A percentile compares a stretch with the other conserved stretches of the same genome.
phyloP scores from a whole-genome alignment of 1,139 yeast species.

The Yamadazyma taylorii region DNA sequence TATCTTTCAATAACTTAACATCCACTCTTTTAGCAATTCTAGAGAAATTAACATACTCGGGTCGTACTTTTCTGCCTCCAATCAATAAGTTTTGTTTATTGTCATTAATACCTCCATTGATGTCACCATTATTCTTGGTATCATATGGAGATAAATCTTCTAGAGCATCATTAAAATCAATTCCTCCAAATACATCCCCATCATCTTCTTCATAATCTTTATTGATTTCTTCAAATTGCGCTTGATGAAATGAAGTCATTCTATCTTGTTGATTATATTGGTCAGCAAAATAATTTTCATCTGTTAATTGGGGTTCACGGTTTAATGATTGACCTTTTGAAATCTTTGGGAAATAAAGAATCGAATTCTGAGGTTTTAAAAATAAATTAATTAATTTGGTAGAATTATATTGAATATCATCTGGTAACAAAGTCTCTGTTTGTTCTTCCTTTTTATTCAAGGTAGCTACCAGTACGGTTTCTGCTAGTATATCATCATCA shows the following conservation, averaged over 20 bases:
- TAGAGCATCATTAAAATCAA: conserved; percentile 48
- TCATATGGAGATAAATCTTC: conserved; percentile 26
- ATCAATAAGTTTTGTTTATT: conserved; percentile 23
- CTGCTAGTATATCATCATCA: conserved; percentile 49
- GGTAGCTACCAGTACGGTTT: conserved; percentile 38
- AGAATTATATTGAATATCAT: conserved; percentile 72
- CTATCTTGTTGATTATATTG: conserved; percentile 50
- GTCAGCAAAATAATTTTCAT: conserved; percentile 75
- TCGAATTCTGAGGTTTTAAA: conserved; percentile 58
- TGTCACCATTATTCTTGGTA: conserved; percentile 19
- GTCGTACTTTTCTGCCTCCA: conserved; percentile 46
- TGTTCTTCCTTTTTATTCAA: conserved; percentile 29
- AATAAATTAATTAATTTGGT: conserved; percentile 66
- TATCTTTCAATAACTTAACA: conserved; percentile 74
- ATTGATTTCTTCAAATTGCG: conserved; percentile 44
- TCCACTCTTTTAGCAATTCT: conserved; percentile 84
- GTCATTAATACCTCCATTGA: background rate
- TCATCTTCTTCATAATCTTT: conserved; percentile 39
- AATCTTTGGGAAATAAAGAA: conserved; percentile 29
- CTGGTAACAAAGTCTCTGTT: conserved; percentile 58
- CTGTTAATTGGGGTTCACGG: conserved; percentile 38
- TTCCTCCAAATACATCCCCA: conserved; percentile 38
- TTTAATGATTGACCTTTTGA: conserved; percentile 11
- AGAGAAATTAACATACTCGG: conserved; percentile 73
- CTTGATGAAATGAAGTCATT: conserved; percentile 45